These are phyloP conservation scores for Backusella westeae DNA, from an alignment of 192 early-diverging fungal species.

Conservation along the genomic window DNA sequence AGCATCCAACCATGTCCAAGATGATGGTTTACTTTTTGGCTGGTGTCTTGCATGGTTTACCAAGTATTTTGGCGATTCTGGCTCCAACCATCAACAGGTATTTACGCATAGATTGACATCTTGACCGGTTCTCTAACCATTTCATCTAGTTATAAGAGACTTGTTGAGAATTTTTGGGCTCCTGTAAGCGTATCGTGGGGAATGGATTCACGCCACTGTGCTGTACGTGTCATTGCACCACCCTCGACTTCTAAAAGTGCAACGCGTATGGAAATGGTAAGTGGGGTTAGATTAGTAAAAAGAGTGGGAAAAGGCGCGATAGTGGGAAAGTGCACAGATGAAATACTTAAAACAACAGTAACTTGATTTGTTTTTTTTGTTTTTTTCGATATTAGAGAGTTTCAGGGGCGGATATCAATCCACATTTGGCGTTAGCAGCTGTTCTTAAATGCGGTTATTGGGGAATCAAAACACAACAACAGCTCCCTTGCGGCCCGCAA, in stretches of 20 bases:
- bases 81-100: constrained; percentile 80
- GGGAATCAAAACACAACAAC: constrained; percentile 62
- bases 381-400: constrained; percentile 50
- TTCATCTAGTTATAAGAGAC: constrained; percentile 63
- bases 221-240: constrained; percentile 74
- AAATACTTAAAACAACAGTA: background rate
- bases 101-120: background rate
- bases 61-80: constrained; percentile 67
- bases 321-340: background rate
- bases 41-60: constrained; percentile 58
- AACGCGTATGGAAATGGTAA: constrained; percentile 70
- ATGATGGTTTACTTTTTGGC: constrained; percentile 55
- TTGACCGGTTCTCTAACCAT: background rate
- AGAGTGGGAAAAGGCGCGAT: background rate
- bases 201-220: constrained; percentile 66
- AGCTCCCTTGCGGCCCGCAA: constrained; percentile 29
- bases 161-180: constrained; percentile 84
- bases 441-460: constrained; percentile 69
- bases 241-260: constrained; percentile 62
- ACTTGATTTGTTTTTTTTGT: background rate
- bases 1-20: constrained; percentile 44
- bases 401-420: constrained; percentile 79
- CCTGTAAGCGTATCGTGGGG: constrained; percentile 81
- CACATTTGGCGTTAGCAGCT: constrained; percentile 72
- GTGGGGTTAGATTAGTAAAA: background rate